A percentile compares a stretch with the other conserved stretches of the same genome.
Conservation (phyloP, 495 filamentous ascomycete species). For the Penicillium coprophilum region DNA sequence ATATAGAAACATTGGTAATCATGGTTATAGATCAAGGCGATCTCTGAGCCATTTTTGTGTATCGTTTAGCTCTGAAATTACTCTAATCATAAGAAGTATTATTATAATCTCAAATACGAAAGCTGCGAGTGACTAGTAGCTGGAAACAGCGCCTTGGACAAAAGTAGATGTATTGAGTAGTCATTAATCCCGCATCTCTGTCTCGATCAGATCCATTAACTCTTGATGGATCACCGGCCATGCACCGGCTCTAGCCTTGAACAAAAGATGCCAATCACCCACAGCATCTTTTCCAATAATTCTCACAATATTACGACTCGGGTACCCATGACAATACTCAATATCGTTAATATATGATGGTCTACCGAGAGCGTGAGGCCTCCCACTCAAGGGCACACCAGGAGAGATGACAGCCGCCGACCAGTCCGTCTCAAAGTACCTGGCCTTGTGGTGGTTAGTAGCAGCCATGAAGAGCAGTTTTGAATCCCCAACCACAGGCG, state of each 20-base stretch:
- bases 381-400: not conserved
- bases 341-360: constrained; percentile 14
- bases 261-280: constrained; percentile 47
- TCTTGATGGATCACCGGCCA: constrained; percentile 6
- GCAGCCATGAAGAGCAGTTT: constrained; percentile 5
- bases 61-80: too few species aligned
- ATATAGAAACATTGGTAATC: too few species aligned
- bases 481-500: constrained; percentile 1
- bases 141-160: too few species aligned
- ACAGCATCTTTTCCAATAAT: constrained; percentile 46
- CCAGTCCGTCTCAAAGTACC: constrained; percentile 18
- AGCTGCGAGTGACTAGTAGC: too few species aligned
- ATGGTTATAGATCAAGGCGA: too few species aligned
- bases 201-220: not conserved
- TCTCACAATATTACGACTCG: constrained; percentile 8
- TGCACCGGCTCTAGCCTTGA: constrained; percentile 3
- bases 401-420: constrained; percentile 13
- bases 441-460: constrained; percentile 15
- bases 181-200: not conserved
- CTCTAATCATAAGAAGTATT: too few species aligned
- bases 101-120: too few species aligned
- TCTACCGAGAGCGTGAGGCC: constrained; percentile 1
- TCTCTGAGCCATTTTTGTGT: too few species aligned
- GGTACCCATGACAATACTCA: constrained; percentile 37
- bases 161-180: not conserved